Evolutionary conservation across 768 basidiomycete species (phyloP), one percentile per base, ranked within the genome.

Genomic region (Gloeophyllum trabeum): DNA sequence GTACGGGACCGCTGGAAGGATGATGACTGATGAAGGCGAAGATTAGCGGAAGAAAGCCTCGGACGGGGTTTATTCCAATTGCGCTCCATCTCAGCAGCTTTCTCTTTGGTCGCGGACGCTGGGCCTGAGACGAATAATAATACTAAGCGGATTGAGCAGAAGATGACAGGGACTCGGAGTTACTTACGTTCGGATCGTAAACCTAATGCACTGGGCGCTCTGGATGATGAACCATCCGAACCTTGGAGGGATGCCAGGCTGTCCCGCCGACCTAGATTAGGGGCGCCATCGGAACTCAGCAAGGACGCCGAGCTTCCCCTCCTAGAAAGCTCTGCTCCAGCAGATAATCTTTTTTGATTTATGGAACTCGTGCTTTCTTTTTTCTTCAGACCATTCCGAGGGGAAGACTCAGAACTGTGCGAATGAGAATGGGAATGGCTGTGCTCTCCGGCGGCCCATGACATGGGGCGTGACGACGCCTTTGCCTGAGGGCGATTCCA

Each of bases 401-500:
- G 10, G 10, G 28, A 32, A 16, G 28, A 32, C 10, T 32, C 28
- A 32, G 28, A 16, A 32, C 28, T 32, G 10, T 10, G 16, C 16
- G 16, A 32, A 32, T 32, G 28, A 32, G 28, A 16, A 10, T 32
- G 28, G 16, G 10, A 16, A n/a, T 10, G 28, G 16, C 10, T 32
- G 28, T 32, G 28, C 28, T 10, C 28, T 10, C 10, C 16, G 28
- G 28, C 16, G 28, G 28, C 16, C 10, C 10, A 10, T 10, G 28
- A 32, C 28, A 10, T 16, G 28, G 28, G 28, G 10, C 28, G 28
- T 10, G 28, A 10, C 10, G 28, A 16, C 28, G 28, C 16, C 28
- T 32, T 32, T 10, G 28, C 10, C 28, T 32, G 28, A 32, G 28
- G 28, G 16, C 28, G 28, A 32, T 76, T 77, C 75, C 77, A 76